Evolutionary conservation across 202 grass and related monocot genomes (phyloP).

Genomic region (Hordeum pubiflorum): DNA sequence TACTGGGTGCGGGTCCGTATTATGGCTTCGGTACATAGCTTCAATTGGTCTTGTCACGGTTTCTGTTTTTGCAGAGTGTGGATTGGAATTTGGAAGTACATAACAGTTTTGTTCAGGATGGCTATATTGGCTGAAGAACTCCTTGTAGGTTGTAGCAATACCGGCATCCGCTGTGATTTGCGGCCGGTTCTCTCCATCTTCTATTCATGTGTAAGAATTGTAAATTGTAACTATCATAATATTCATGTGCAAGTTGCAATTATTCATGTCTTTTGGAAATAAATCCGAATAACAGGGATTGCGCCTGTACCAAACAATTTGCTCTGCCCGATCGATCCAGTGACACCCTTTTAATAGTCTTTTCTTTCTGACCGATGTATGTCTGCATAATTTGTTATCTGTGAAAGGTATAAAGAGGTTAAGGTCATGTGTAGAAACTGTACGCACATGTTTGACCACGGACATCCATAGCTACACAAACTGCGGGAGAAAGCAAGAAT

Average conservation of each 20-base stretch:
- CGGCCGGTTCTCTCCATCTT: not conserved
- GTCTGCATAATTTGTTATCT: too few species aligned
- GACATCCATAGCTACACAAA: too few species aligned
- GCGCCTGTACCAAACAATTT: not conserved
- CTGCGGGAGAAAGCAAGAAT: too few species aligned
- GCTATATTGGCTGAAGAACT: not conserved
- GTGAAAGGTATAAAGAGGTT: too few species aligned
- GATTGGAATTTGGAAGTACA: not conserved
- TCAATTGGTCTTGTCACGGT: not conserved
- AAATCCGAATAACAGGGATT: not conserved
- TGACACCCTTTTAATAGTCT: not conserved
- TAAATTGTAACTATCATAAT: too few species aligned
- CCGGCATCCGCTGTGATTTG: not conserved
- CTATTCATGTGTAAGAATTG: not conserved
- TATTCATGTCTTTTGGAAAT: not conserved
- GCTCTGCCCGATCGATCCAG: not conserved
- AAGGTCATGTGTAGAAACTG: too few species aligned
- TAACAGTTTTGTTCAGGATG: not conserved
- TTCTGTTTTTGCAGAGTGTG: not conserved
- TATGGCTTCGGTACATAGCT: not conserved
- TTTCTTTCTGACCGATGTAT: too few species aligned
- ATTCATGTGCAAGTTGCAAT: not conserved
- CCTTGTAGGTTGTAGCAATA: not conserved
- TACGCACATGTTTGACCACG: too few species aligned
- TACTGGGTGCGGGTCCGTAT: not conserved